Percentiles rank a stretch among this genome's conserved stretches.
phyloP scores from a whole-genome alignment of 2,329 filamentous ascomycete genomes.

The Colletotrichum destructivum region DNA sequence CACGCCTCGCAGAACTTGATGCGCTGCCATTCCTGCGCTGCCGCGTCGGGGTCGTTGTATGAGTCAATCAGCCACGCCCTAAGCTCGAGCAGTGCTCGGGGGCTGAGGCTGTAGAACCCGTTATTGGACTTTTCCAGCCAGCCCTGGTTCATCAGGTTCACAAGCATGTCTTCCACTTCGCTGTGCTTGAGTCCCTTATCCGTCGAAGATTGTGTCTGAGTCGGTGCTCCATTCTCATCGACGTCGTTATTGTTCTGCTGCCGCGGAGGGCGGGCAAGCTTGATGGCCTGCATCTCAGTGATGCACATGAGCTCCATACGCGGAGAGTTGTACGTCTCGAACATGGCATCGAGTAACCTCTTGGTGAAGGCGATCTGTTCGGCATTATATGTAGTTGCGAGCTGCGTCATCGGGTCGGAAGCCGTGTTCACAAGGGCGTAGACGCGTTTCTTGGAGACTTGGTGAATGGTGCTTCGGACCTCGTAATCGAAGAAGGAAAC shows the following conservation, averaged over 20 bases:
- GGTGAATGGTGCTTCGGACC: conserved; percentile 82
- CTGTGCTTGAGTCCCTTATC: conserved; percentile 78
- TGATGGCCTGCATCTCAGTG: conserved; percentile 82
- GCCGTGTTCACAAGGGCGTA: conserved; percentile 92
- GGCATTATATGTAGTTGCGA: conserved; percentile 84
- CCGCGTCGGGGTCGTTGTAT: conserved; percentile 83
- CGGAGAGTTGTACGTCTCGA: conserved; percentile 86
- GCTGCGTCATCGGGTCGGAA: conserved; percentile 86
- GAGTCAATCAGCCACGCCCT: conserved; percentile 87
- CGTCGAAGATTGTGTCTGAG: conserved; percentile 51
- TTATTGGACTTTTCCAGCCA: conserved; percentile 85
- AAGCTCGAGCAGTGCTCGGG: conserved; percentile 88
- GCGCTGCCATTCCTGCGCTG: conserved; percentile 74
- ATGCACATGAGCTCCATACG: conserved; percentile 89
- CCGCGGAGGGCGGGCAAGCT: conserved; percentile 71
- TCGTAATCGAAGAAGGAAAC: conserved; percentile 89
- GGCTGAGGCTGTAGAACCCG: conserved; percentile 82
- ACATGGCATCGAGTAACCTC: conserved; percentile 90
- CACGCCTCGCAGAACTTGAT: conserved; percentile 93
- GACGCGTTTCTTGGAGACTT: conserved; percentile 75
- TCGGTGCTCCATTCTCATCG: conserved; percentile 52
- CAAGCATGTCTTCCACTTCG: conserved; percentile 82
- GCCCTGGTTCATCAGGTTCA: conserved; percentile 79
- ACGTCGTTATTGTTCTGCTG: conserved; percentile 51
- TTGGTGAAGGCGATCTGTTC: conserved; percentile 95